Base-by-base conservation (phyloP, 257 asterid species). In the Agastache rugosa region DNA sequence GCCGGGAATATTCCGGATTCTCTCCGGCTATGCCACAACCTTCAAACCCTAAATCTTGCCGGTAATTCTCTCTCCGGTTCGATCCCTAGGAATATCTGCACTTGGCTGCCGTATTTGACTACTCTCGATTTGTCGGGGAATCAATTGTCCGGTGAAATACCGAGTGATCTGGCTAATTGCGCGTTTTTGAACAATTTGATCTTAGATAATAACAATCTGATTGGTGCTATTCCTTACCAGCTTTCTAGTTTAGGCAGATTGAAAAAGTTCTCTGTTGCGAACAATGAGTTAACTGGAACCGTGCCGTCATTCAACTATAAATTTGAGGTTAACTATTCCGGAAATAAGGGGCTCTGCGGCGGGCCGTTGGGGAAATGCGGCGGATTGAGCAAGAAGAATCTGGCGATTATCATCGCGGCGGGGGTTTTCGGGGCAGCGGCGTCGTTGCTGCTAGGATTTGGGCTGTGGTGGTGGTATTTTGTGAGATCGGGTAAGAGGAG, bases 351-450 rank as follows among this genome's bases (percentile, higher is more conserved):
- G 23, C 92, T 95, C 8, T 92, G 98, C 64, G 97, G 97, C 15
- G 87, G 85, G 5, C 67, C 82, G 1, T 77, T 88, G 55, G 93
- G 91, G 42, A 89, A 87, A 79, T 90, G 99, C 42, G 96, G 98
- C 15, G 94, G 98, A 27, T 67, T 89, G 88, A 88, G 92, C 63
- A 92, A 88, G 85, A 80, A 81, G 75, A 95, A 79, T 65, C 56
- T 92, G 72, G 96, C 90, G 0, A 90, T 90, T 35, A 95, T 95
- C 50, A 87, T 92, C 41, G 93, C 96, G 0, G 94, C 98, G 0
- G 98, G 99, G 39, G 98, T 92, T 17, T 88, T 88, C 41, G 96
- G 96, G 4, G 99, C 94, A 9, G 93, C 91, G 0, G 98, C 90
- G 10, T 90, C 98, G 1, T 55, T 90, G 87, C 47, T 92, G 78